These are phyloP conservation scores for Verticillium tricorpus DNA, from an alignment of 2,329 filamentous ascomycete species.

Conservation along the genomic window DNA sequence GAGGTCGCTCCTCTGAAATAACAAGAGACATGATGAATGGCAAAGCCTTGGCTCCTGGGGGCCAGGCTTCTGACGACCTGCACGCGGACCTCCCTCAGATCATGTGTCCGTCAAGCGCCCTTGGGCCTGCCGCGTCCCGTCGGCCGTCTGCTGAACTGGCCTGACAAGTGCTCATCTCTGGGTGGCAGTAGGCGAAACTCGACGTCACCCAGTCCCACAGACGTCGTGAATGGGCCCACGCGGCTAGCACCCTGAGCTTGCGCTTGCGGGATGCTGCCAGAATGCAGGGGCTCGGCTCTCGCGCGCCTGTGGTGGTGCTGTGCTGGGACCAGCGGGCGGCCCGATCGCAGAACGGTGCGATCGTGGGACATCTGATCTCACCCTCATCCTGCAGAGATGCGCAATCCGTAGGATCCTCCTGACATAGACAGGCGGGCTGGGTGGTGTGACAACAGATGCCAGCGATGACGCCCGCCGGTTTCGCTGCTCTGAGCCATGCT, in stretches of 20 bases:
- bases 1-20: not conserved
- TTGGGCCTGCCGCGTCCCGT: not conserved
- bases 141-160: too few species aligned
- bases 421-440: too few species aligned
- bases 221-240: not conserved
- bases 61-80: not conserved
- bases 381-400: not conserved
- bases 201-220: not conserved
- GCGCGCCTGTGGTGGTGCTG: not conserved
- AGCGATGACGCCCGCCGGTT: too few species aligned
- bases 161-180: not conserved
- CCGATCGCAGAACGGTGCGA: not conserved
- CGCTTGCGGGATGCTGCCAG: not conserved
- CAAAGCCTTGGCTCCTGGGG: not conserved
- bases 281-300: not conserved
- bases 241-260: not conserved
- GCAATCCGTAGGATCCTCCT: too few species aligned
- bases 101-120: not conserved
- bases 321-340: not conserved
- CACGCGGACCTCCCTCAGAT: not conserved
- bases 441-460: too few species aligned
- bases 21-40: not conserved
- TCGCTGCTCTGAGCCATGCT: too few species aligned
- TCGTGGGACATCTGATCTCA: not conserved
- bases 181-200: not conserved